Percentiles rank a stretch among this genome's conserved stretches.
phyloP scores from a whole-genome alignment of 345 rosid species.

The Citrus mangshanensis region DNA sequence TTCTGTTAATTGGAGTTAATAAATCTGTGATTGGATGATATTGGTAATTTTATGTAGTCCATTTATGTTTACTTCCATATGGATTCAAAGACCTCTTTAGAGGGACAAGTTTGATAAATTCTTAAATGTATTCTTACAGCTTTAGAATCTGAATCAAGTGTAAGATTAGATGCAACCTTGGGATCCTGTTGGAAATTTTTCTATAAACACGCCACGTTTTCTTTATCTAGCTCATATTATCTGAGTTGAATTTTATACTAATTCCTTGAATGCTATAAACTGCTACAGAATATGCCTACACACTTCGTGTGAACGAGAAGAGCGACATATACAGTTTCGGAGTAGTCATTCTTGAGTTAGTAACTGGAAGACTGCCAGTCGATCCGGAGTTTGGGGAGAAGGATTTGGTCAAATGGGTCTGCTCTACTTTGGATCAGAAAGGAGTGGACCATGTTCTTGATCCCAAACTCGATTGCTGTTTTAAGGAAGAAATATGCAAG shows the following conservation, averaged over 20 bases:
- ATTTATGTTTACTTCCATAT: neutral
- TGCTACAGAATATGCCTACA: constrained; percentile 90
- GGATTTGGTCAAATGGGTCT: constrained; percentile 95
- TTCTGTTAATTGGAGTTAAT: neutral
- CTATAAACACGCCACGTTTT: neutral
- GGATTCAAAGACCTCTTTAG: neutral
- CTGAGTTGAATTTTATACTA: neutral
- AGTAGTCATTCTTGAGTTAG: constrained; percentile 87
- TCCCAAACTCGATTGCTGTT: constrained; percentile 72
- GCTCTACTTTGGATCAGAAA: constrained; percentile 69
- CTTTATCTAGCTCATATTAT: neutral
- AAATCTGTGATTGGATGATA: neutral
- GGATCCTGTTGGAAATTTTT: neutral
- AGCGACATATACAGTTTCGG: constrained; percentile 99
- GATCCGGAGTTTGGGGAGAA: constrained; percentile 91
- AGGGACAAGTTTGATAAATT: neutral
- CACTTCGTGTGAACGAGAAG: constrained; percentile 97
- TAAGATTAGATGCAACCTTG: neutral
- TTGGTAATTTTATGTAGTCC: neutral
- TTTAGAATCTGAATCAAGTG: neutral
- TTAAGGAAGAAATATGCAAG: constrained; percentile 79
- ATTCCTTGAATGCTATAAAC: neutral
- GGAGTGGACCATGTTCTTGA: constrained; percentile 82
- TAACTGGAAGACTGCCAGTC: constrained; percentile 72
- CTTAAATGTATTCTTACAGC: neutral